Conservation (phyloP, 148 eudicot genomes). For the Spergularia marina region DNA sequence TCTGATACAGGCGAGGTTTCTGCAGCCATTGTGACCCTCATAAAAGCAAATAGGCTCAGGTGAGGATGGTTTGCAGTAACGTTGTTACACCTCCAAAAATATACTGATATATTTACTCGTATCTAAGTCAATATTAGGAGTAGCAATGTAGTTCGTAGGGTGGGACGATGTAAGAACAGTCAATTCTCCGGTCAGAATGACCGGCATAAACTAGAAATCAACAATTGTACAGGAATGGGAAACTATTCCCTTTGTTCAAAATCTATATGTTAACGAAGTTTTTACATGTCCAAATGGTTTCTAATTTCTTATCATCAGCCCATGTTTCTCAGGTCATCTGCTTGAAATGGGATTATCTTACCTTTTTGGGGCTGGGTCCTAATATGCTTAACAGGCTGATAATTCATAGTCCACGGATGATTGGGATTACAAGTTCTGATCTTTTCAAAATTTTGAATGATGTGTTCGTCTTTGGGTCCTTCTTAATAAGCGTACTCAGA, state of each 20-base stretch:
- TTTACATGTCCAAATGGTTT: background rate
- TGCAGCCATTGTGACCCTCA: background rate
- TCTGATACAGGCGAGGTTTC: background rate
- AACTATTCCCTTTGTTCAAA: too few relatives aligned
- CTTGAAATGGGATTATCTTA: background rate
- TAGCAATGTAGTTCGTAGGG: background rate
- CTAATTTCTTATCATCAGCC: background rate
- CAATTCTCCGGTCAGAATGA: too few relatives aligned
- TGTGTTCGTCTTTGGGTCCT: too few relatives aligned
- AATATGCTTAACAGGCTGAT: too few relatives aligned
- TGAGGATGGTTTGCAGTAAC: background rate
- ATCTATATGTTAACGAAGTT: background rate
- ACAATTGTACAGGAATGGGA: too few relatives aligned
- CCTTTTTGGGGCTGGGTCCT: background rate
- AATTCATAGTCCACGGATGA: too few relatives aligned
- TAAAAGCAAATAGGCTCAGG: background rate
- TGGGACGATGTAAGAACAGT: too few relatives aligned
- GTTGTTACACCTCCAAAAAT: background rate
- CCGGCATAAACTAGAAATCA: too few relatives aligned
- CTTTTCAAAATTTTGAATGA: too few relatives aligned
- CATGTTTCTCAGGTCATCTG: background rate
- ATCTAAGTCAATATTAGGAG: background rate
- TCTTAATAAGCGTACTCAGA: too few relatives aligned
- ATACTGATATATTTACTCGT: conserved; percentile 1
- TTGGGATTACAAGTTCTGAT: too few relatives aligned